Conservation (phyloP, 2,329 filamentous ascomycete genomes). For the Aspergillus puulaauensis region DNA sequence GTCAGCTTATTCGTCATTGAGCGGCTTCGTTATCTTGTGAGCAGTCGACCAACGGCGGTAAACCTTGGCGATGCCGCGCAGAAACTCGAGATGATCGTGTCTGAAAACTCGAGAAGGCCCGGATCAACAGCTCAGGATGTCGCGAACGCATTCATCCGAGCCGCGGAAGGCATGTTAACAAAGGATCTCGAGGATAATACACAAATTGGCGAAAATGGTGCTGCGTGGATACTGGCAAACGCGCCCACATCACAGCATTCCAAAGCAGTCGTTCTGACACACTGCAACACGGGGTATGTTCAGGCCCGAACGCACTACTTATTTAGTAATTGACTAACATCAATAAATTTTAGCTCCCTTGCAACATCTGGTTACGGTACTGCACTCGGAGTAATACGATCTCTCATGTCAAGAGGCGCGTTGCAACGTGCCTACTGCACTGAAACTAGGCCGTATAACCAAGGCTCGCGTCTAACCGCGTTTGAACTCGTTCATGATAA, state of each 20-base stretch:
- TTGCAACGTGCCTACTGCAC: slow-evolving; percentile 90
- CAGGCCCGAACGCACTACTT: neutral
- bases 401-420: slow-evolving; percentile 64
- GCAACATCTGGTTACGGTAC: slow-evolving; percentile 98
- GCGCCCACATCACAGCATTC: slow-evolving; percentile 49
- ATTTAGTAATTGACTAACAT: neutral
- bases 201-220: slow-evolving; percentile 78
- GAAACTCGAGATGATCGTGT: slow-evolving; percentile 69
- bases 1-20: slow-evolving; percentile 68
- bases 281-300: slow-evolving; percentile 89
- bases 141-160: slow-evolving; percentile 68
- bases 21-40: slow-evolving; percentile 82
- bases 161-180: slow-evolving; percentile 81
- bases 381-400: slow-evolving; percentile 88
- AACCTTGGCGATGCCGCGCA: slow-evolving; percentile 88
- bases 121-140: slow-evolving; percentile 50
- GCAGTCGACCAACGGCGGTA: slow-evolving; percentile 88
- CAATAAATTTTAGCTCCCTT: slow-evolving; percentile 62
- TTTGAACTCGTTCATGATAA: slow-evolving; percentile 94
- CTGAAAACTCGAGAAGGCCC: slow-evolving; percentile 40
- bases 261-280: slow-evolving; percentile 81
- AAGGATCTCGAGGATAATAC: slow-evolving; percentile 87
- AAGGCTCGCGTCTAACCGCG: slow-evolving; percentile 89
- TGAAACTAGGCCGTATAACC: slow-evolving; percentile 96
- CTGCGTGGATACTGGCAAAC: slow-evolving; percentile 74